Base-by-base conservation (phyloP, 2,329 filamentous ascomycete genomes). In the Ceratocystis cacaofunesta region DNA sequence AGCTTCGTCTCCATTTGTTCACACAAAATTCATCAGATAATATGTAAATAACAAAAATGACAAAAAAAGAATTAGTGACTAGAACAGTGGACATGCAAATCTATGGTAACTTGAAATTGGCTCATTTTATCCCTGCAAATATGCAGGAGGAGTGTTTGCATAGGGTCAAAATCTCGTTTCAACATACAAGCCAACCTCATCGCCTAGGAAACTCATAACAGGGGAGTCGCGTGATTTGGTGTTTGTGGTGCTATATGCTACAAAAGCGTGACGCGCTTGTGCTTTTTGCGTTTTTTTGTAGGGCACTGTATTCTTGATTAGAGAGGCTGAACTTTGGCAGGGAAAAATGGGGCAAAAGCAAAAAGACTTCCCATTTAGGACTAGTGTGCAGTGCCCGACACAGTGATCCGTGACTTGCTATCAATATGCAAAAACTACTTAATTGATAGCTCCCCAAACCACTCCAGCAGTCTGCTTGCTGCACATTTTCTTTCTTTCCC, bases 341-440 rank as follows among this genome's bases (percentile, higher is more conserved):
- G 55, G 41, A 66, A 68, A 62, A 63, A 25, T 62, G 64, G 62
- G 28, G 52, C 25, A 69, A 17, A 69, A 70, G 68, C 71, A 68
- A 61, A 64, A 65, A 65, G 64, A 68, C 68, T 69, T 68, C 70
- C 69, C 28, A 36, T 69, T 70, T 68, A 8, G 70, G 70, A 68
- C 67, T 71, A 71, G 67, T 48, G 68, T 15, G 5, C 17, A 41
- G 44, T 3, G 43, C 32, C 19, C 61, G 44, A 65, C 61, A 57
- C 67, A 64, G 78, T 82, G 79, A 82, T 82, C 78, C 76, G 78
- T 77, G 76, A 78, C 76, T 74, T 72, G 73, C 73, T 73, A 71
- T 69, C 69, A 70, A 73, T 74, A 73, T 77, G 73, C 76, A 75
- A 79, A 82, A 81, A 81, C 76, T 82, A 82, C 79, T 82, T 82